phyloP scores from a whole-genome alignment of 2,329 filamentous ascomycete genomes.

The Aspergillus flavus region DNA sequence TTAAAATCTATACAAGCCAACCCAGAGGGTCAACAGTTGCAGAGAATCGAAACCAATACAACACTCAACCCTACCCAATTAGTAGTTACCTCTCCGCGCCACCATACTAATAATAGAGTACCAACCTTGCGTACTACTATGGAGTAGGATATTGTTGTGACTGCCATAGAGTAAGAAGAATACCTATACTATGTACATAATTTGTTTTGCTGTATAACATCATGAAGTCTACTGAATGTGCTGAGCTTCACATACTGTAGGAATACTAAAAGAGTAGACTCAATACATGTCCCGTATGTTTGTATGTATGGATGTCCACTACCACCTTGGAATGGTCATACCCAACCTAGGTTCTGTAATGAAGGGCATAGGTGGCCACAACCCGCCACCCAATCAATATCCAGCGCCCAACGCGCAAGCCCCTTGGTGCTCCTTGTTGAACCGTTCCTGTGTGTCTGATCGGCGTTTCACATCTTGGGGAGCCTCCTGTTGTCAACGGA shows the following conservation, averaged over 20 bases:
- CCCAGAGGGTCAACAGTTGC: background rate
- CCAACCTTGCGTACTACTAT: background rate
- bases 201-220: background rate
- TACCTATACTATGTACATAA: background rate
- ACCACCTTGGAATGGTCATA: background rate
- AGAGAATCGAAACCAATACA: background rate
- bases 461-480: conserved; percentile 13
- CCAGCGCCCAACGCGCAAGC: background rate
- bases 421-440: conserved; percentile 9
- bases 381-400: background rate
- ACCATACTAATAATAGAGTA: conserved; percentile 6
- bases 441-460: conserved; percentile 9
- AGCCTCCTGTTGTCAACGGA: background rate
- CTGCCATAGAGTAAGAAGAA: background rate
- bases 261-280: too few relatives aligned
- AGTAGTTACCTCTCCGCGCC: background rate
- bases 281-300: too few relatives aligned
- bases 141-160: background rate
- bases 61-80: background rate
- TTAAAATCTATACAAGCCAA: background rate
- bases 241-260: too few relatives aligned
- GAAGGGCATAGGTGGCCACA: conserved; percentile 4
- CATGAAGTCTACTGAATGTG: background rate
- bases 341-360: background rate
- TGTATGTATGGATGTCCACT: too few relatives aligned